These are phyloP conservation scores for Heliamphora pulchella DNA, from an alignment of 179 eudicot genomes.

Conservation along the genomic window DNA sequence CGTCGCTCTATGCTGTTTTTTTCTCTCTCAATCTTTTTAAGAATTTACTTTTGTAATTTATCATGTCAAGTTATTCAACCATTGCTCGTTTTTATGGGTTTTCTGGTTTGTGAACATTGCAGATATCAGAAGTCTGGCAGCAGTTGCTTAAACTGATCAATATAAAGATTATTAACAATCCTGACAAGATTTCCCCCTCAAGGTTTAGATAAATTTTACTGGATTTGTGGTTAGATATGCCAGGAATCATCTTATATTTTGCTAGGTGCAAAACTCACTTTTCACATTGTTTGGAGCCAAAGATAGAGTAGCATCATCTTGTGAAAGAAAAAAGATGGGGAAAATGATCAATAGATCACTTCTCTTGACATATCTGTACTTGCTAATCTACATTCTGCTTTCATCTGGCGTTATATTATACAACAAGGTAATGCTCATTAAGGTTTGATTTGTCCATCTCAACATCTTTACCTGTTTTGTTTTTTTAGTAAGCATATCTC, in stretches of 20 bases:
- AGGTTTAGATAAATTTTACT: background rate
- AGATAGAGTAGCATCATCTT: slow-evolving; percentile 18
- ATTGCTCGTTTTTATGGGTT: background rate
- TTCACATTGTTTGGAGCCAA: slow-evolving; percentile 12
- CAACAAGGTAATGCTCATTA: slow-evolving; percentile 53
- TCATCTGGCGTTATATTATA: slow-evolving; percentile 89
- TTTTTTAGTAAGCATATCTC: background rate
- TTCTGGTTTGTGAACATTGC: background rate
- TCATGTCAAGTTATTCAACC: background rate
- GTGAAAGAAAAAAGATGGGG: slow-evolving; percentile 22
- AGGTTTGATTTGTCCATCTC: background rate
- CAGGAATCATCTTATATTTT: background rate
- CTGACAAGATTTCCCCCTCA: slow-evolving; percentile 8
- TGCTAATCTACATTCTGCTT: slow-evolving; percentile 60
- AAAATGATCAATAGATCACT: slow-evolving; percentile 69
- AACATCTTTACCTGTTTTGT: background rate
- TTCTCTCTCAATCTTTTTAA: background rate
- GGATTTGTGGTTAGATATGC: slow-evolving; percentile 7
- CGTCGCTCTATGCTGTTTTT: background rate
- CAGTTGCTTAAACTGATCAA: background rate
- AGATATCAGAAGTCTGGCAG: slow-evolving; percentile 13
- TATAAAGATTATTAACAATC: background rate
- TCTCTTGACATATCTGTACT: slow-evolving; percentile 68
- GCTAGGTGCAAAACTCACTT: slow-evolving; percentile 9
- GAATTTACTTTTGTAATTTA: background rate